Conservation (phyloP, 192 early-diverging fungal species). For the Polychytrium aggregatum region DNA sequence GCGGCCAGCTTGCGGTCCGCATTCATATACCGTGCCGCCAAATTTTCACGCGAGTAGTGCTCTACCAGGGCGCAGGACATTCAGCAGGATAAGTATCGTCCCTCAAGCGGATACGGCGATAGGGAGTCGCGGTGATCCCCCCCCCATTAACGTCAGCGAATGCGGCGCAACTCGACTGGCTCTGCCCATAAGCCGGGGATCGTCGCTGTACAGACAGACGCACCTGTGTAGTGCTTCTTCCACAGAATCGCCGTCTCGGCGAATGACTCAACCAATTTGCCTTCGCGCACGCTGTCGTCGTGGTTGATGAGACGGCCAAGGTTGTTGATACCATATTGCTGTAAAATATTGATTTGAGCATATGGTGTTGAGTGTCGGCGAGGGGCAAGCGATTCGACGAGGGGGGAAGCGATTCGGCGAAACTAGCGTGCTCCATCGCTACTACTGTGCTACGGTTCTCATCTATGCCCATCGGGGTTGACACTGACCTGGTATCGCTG, state of each 20-base stretch:
- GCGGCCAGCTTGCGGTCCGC: neutral
- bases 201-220: constrained; percentile 2
- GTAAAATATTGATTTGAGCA: no score
- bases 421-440: no score
- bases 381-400: no score
- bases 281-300: constrained; percentile 40
- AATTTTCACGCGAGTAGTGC: constrained; percentile 13
- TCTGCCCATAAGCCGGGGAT: neutral
- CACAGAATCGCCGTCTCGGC: constrained; percentile 31
- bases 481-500: constrained; percentile 41
- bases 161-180: neutral
- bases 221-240: constrained; percentile 26
- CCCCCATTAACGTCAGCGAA: no score
- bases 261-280: constrained; percentile 28
- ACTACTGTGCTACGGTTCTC: no score
- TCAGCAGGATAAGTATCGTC: no score
- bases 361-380: no score
- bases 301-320: constrained; percentile 45
- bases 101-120: no score
- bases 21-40: neutral
- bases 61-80: constrained; percentile 4
- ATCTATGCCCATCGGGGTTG: no score
- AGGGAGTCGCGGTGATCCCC: no score
- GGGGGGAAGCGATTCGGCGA: no score
- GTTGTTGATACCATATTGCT: constrained; percentile 31